phyloP scores from a whole-genome alignment of 2,329 filamentous ascomycete genomes.

The Davidsoniella virescens region DNA sequence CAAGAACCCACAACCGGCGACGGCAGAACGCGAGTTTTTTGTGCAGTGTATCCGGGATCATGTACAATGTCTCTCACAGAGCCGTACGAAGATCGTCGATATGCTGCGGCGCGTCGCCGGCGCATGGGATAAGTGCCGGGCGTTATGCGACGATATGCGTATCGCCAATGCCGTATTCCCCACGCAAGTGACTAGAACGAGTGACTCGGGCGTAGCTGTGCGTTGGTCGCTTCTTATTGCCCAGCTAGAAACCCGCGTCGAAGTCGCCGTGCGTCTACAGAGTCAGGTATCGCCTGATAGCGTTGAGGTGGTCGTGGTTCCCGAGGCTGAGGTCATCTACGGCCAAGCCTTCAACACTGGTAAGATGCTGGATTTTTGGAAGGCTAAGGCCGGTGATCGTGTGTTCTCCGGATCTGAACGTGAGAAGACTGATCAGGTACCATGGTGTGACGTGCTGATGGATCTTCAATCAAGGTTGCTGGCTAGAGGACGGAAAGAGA shows the following conservation, averaged over 20 bases:
- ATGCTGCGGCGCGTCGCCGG: constrained; percentile 43
- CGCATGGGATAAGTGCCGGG: constrained; percentile 49
- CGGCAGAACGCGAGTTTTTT: constrained; percentile 58
- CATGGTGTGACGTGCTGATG: constrained; percentile 38
- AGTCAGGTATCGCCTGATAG: constrained; percentile 29
- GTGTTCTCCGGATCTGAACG: constrained; percentile 11
- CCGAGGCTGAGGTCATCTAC: constrained; percentile 50
- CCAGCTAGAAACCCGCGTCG: constrained; percentile 51
- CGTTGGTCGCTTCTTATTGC: constrained; percentile 44
- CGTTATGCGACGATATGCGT: constrained; percentile 43
- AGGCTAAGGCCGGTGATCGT: constrained; percentile 10
- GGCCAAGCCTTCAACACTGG: constrained; percentile 61
- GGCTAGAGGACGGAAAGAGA: constrained; percentile 36
- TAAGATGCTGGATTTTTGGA: constrained; percentile 56
- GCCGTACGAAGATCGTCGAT: constrained; percentile 35
- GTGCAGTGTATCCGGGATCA: constrained; percentile 55
- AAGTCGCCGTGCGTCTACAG: constrained; percentile 41
- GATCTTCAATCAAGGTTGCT: constrained; percentile 40
- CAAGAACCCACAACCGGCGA: constrained; percentile 36
- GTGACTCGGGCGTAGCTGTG: constrained; percentile 41
- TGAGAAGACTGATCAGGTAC: constrained; percentile 20
- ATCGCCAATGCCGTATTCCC: constrained; percentile 48
- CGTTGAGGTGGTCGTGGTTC: constrained; percentile 36
- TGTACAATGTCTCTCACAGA: constrained; percentile 44
- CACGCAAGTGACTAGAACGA: constrained; percentile 34